Evolutionary conservation across 1,139 yeast species (phyloP), one percentile per base, ranked within the genome.

Genomic region (Yamadazyma sp.): DNA sequence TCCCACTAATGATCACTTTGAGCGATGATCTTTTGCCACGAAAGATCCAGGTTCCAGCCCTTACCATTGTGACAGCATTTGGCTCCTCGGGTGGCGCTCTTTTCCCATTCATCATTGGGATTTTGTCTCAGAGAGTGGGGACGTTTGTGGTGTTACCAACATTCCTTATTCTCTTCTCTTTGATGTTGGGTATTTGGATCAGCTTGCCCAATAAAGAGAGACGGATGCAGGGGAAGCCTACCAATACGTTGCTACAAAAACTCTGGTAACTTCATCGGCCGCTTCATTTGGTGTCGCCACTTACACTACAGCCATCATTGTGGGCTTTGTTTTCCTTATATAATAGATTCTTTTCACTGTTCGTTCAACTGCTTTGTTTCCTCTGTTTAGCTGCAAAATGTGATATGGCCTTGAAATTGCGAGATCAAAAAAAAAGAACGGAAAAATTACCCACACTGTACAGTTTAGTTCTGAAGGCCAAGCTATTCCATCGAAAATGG

Each of bases 11-110:
- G 74, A 61, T 79, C 33, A 64, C 80, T 0, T 54, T 69, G 22
- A 66, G 72, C 5, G 69, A 75, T 0, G 63, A 64, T 41, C 61
- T 78, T 34, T 52, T 78, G 27, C 83, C 83, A 1, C 56, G 82
- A 42, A 77, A 73, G 52, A 76, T 77, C 39, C 80, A 75, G 46
- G 73, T 75, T 31, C 69, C 76, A 30, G 67, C 81, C 0, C 54
- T 79, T 41, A 77, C 83, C 1, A 69, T 79, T 27, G 69, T 69
- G 51, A 74, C 83, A 0, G 83, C 83, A 0, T 77, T 78, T 57
- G 84, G 84, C 1, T 71, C 80, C 2, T 69, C 79, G 22, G 84
- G 84, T 6, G 84, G 83, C 2, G 82, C 83, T 2, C 50, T 77
- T 3, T 69, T 78, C 47, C 84, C 84, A 11, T 79, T 79, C 47